phyloP scores from a whole-genome alignment of 2,329 filamentous ascomycete species.

The Ceratocystis colombiana region DNA sequence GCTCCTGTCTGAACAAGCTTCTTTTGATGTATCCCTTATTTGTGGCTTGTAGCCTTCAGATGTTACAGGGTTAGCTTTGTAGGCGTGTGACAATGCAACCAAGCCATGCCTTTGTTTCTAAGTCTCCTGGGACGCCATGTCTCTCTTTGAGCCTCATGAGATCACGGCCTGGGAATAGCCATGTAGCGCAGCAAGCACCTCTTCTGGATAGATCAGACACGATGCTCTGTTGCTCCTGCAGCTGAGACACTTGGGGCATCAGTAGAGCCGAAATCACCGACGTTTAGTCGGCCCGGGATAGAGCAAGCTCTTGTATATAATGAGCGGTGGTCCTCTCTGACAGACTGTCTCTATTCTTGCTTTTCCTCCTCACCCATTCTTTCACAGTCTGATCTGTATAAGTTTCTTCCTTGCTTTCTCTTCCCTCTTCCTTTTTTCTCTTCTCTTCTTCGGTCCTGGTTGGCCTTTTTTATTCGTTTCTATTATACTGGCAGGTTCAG shows the following conservation, averaged over 20 bases:
- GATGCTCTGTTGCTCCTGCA: neutral
- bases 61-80: neutral
- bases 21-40: neutral
- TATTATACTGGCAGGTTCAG: slow-evolving; percentile 24
- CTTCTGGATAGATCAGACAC: neutral
- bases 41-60: neutral
- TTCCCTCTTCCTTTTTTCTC: slow-evolving; percentile 8
- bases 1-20: slow-evolving; percentile 1
- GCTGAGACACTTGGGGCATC: neutral
- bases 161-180: neutral
- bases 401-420: neutral
- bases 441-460: slow-evolving; percentile 26
- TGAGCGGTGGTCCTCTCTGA: neutral
- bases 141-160: neutral
- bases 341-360: slow-evolving; percentile 7
- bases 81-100: neutral
- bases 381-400: slow-evolving; percentile 16
- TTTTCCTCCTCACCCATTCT: slow-evolving; percentile 25
- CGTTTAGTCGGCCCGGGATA: neutral
- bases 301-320: slow-evolving; percentile 20
- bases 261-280: neutral
- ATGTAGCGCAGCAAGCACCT: neutral
- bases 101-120: neutral
- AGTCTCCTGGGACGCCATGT: neutral
- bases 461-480: slow-evolving; percentile 25